These are phyloP conservation scores for Backusella morwellensis DNA, from an alignment of 192 early-diverging fungal genomes.

Conservation along the genomic window DNA sequence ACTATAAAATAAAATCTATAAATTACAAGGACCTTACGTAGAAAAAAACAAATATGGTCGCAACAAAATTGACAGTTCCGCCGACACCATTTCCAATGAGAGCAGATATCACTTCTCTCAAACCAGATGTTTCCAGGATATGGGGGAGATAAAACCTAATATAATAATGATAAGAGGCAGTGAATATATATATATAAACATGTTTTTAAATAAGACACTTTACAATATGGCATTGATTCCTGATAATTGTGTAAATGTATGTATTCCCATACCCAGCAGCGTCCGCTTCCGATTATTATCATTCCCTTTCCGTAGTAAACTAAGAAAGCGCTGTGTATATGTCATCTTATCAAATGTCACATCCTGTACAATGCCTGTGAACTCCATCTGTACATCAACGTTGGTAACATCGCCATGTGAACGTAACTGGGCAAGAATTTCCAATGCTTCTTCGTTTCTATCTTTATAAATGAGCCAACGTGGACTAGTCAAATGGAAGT, in stretches of 20 bases:
- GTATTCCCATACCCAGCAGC: conserved; percentile 55
- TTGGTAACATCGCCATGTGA: conserved; percentile 50
- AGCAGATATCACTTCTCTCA: not conserved
- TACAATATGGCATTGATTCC: conserved; percentile 84
- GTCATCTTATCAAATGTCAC: conserved; percentile 34
- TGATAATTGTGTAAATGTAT: conserved; percentile 66
- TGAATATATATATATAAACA: too few species aligned
- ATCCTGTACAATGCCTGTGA: conserved; percentile 66
- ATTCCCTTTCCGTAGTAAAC: conserved; percentile 42
- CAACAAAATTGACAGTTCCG: conserved; percentile 23
- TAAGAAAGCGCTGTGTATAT: conserved; percentile 47
- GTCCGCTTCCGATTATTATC: conserved; percentile 52
- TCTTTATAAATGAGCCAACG: conserved; percentile 80
- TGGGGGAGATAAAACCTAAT: conserved; percentile 30
- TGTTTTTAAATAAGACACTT: not conserved
- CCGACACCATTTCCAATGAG: conserved; percentile 29
- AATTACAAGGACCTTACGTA: conserved; percentile 9
- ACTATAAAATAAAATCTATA: not conserved
- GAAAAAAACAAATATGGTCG: conserved; percentile 42
- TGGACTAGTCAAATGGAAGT: conserved; percentile 47
- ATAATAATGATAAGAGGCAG: not conserved
- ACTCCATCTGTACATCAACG: conserved; percentile 59
- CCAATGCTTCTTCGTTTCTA: conserved; percentile 66
- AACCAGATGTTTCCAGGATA: conserved; percentile 23
- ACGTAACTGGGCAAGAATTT: conserved; percentile 69